Percentiles rank a stretch among this genome's conserved stretches.
Evolutionary conservation across 2,329 filamentous ascomycete species (phyloP).

Genomic region (Diaporthe eres): DNA sequence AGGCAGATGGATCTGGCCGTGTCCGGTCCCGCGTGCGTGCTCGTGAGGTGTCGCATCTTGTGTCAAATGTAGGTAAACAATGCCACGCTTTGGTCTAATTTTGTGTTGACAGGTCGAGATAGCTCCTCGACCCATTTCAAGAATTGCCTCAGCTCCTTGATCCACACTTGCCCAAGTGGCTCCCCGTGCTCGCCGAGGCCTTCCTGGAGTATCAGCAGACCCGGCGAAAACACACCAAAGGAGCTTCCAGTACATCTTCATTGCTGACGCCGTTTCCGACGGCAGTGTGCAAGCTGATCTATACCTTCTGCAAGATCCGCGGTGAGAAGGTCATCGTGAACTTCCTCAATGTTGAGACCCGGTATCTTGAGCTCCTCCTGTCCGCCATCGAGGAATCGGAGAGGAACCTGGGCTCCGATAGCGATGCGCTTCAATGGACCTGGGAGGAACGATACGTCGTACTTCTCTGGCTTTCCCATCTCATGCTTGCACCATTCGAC

Average conservation of each 20-base stretch:
- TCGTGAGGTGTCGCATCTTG: slow-evolving; percentile 63
- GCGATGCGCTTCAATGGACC: slow-evolving; percentile 59
- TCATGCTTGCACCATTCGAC: slow-evolving; percentile 90
- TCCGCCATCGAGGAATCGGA: slow-evolving; percentile 77
- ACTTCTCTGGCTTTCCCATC: slow-evolving; percentile 87
- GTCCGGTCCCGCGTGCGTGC: slow-evolving; percentile 65
- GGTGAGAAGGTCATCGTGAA: slow-evolving; percentile 93
- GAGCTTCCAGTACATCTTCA: slow-evolving; percentile 48
- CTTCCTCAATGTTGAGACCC: slow-evolving; percentile 92
- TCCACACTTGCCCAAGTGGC: slow-evolving; percentile 80
- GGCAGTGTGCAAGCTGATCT: slow-evolving; percentile 85
- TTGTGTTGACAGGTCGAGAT: slow-evolving; percentile 40
- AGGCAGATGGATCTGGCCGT: slow-evolving; percentile 60
- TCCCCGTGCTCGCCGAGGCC: slow-evolving; percentile 81
- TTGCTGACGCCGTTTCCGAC: slow-evolving; percentile 71
- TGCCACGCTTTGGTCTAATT: neutral
- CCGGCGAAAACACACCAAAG: slow-evolving; percentile 56
- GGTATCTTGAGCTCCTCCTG: slow-evolving; percentile 85
- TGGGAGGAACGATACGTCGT: slow-evolving; percentile 95
- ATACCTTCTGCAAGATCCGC: slow-evolving; percentile 93
- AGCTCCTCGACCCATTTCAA: slow-evolving; percentile 87
- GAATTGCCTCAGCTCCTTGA: slow-evolving; percentile 96
- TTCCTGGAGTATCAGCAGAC: slow-evolving; percentile 77
- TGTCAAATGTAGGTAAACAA: slow-evolving; percentile 56
- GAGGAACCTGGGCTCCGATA: slow-evolving; percentile 40